phyloP scores from a whole-genome alignment of 495 filamentous ascomycete species.

The Aspergillus biplanus region DNA sequence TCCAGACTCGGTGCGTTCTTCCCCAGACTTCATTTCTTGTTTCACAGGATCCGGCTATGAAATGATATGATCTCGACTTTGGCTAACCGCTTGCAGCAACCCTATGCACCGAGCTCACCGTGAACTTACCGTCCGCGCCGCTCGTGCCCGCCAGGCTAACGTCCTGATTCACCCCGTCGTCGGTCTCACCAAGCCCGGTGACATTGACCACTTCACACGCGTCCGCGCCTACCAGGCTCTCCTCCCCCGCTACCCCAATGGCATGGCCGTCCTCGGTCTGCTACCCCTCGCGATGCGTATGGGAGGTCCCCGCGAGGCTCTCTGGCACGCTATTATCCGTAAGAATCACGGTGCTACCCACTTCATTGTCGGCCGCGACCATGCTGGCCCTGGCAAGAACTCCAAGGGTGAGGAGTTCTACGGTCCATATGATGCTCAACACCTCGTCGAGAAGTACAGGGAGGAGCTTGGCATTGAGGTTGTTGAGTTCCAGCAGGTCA shows the following conservation, averaged over 20 bases:
- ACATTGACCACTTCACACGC: constrained; percentile 99
- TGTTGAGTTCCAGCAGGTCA: constrained; percentile 99
- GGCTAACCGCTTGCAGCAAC: constrained; percentile 59
- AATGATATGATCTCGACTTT: neutral
- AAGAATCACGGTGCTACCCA: constrained; percentile 99
- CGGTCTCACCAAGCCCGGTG: constrained; percentile 96
- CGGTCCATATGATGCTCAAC: constrained; percentile 97
- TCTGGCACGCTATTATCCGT: constrained; percentile 99
- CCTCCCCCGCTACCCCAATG: constrained; percentile 96
- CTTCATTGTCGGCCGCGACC: constrained; percentile 98
- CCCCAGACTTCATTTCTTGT: neutral
- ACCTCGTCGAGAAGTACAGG: constrained; percentile 95
- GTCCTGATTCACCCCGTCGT: constrained; percentile 99
- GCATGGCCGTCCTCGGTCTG: constrained; percentile 97
- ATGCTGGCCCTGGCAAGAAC: constrained; percentile 97
- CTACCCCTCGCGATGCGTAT: constrained; percentile 98
- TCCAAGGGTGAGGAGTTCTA: constrained; percentile 96
- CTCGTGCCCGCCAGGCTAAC: constrained; percentile 92
- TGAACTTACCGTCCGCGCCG: constrained; percentile 95
- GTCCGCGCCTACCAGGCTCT: constrained; percentile 98
- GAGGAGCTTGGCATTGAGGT: constrained; percentile 97
- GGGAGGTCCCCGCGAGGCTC: constrained; percentile 96
- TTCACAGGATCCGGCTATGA: neutral
- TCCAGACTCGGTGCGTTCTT: constrained; percentile 69
- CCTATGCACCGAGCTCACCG: constrained; percentile 99